These are phyloP conservation scores for Elongisporangium undulatum DNA, from an alignment of 352 stramenopile genomes.

Conservation along the genomic window DNA sequence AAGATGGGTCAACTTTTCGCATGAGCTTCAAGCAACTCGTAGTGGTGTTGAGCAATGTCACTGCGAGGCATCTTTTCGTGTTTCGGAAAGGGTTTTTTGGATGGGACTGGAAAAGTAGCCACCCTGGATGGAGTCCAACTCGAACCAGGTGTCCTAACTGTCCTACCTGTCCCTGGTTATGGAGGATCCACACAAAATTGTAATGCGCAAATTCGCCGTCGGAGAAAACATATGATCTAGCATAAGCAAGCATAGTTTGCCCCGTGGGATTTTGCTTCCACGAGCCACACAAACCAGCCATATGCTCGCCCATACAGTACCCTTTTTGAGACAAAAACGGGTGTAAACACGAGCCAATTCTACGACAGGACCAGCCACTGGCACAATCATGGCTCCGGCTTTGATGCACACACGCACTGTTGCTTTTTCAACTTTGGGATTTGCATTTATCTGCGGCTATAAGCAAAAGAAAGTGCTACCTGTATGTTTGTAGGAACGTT, in stretches of 20 bases:
- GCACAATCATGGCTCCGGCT: neutral
- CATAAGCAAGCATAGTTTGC: neutral
- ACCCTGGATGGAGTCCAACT: neutral
- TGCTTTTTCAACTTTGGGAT: neutral
- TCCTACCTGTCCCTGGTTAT: neutral
- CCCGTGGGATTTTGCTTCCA: neutral
- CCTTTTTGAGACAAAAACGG: neutral
- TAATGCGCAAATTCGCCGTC: neutral
- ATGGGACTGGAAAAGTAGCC: neutral
- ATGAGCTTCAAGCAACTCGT: neutral
- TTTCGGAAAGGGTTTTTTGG: neutral
- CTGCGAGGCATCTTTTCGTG: neutral
- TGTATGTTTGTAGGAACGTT: neutral
- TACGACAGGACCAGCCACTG: neutral
- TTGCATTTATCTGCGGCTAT: neutral
- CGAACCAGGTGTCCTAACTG: neutral
- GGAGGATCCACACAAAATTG: neutral
- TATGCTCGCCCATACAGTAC: neutral
- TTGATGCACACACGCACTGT: neutral
- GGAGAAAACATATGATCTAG: neutral
- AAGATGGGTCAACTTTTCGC: neutral
- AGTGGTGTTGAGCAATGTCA: neutral
- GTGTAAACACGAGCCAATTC: neutral
- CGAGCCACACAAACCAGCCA: neutral
- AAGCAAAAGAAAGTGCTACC: neutral